These are phyloP conservation scores for Hansenula sp. DNA, from an alignment of 1,139 yeast species.

Conservation along the genomic window DNA sequence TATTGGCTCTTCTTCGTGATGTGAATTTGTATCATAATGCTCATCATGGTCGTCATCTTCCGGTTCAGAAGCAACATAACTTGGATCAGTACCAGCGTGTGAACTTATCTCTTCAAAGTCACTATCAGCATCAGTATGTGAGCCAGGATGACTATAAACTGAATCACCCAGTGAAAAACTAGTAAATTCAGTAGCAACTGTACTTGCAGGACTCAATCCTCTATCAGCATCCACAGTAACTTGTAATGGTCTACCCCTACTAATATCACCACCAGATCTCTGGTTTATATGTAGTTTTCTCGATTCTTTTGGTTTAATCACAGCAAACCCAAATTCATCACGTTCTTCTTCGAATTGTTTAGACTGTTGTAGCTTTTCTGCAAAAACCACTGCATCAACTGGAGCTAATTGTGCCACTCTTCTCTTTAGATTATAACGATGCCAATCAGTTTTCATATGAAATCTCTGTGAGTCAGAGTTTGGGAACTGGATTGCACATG, in stretches of 20 bases:
- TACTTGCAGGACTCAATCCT: slow-evolving; percentile 47
- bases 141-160: slow-evolving; percentile 29
- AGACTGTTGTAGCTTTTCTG: slow-evolving; percentile 56
- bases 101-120: slow-evolving; percentile 44
- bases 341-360: slow-evolving; percentile 44
- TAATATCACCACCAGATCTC: slow-evolving; percentile 29
- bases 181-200: slow-evolving; percentile 55
- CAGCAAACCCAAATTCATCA: slow-evolving; percentile 63
- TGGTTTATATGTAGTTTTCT: slow-evolving; percentile 44
- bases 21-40: slow-evolving; percentile 28
- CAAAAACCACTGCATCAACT: slow-evolving; percentile 74
- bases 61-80: slow-evolving; percentile 15
- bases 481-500: slow-evolving; percentile 77
- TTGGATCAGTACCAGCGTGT: slow-evolving; percentile 39
- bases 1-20: slow-evolving; percentile 24
- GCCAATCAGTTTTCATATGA: slow-evolving; percentile 93
- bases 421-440: slow-evolving; percentile 87
- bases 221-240: slow-evolving; percentile 16
- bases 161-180: slow-evolving; percentile 66
- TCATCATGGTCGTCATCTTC: slow-evolving; percentile 26
- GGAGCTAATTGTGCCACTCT: slow-evolving; percentile 84
- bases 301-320: slow-evolving; percentile 27
- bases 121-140: slow-evolving; percentile 35
- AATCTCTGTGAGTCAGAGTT: slow-evolving; percentile 76
- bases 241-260: slow-evolving; percentile 9